Base-by-base conservation (phyloP, 2,329 filamentous ascomycete genomes). In the Aspergillus fischeri region DNA sequence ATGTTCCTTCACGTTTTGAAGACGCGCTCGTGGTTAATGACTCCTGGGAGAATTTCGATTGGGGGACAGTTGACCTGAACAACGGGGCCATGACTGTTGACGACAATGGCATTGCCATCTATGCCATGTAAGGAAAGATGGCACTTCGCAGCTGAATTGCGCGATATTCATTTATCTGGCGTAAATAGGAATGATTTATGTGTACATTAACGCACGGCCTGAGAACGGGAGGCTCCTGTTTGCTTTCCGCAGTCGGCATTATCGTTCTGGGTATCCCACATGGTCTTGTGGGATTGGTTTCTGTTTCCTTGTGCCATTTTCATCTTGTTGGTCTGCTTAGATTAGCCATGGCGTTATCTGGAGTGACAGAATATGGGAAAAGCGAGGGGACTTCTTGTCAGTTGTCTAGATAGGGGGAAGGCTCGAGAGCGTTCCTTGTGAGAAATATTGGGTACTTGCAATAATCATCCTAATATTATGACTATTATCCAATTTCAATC, bases 41-140 rank as follows among this genome's bases (percentile, higher is more conserved):
- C 6, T 59, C 67, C 6, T 70, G 68, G 57, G 62, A 67, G 42
- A 68, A 70, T 35, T 65, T 77, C 32, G 72, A 78, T 53, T 78
- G 75, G 74, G 73, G 77, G n/a, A 63, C 64, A 11, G 57, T 74
- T 41, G 69, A 73, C n/a, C 64, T 63, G 10, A 69, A 69, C 24
- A 67, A 70, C 29, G 63, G 64, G 25, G 63, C 67, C 20, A 57
- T 65, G 48, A 63, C 58, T 45, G 56, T 63, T 44, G 66, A 70
- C 49, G 67, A 67, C 51, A 60, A 57, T 49, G 64, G 60, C 8
- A 65, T 71, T 42, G 58, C 65, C 21, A 68, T 74, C 48, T 64
- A 62, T 49, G 63, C 68, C 42, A 63, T 68, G 56, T 73, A 60
- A 65, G 63, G 63, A 29, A 45, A 52, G 47, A 59, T 57, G 59